Evolutionary conservation across 106 monocot species (phyloP).

Genomic region (Triglochin maritima): DNA sequence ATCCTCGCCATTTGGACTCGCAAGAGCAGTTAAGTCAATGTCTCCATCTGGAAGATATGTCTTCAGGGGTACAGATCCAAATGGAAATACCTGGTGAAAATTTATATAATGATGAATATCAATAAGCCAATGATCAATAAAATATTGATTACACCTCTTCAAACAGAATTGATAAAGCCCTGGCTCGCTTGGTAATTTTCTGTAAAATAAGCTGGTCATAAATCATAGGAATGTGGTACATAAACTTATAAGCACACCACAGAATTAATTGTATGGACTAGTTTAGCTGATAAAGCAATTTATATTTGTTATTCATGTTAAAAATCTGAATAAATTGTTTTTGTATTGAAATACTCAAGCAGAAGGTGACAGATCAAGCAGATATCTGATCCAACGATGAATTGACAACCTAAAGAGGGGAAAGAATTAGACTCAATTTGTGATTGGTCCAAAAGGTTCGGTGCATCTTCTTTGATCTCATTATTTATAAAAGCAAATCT

Average conservation of each 20-base stretch:
- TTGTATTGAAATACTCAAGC: too few relatives aligned
- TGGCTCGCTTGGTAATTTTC: neutral
- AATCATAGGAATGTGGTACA: neutral
- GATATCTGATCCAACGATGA: too few relatives aligned
- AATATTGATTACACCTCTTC: neutral
- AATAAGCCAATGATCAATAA: neutral
- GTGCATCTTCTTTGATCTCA: too few relatives aligned
- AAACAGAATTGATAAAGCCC: neutral
- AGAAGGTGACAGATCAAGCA: too few relatives aligned
- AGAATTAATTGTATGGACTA: too few relatives aligned
- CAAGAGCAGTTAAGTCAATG: slow-evolving; percentile 78
- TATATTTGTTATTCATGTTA: too few relatives aligned
- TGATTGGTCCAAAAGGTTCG: too few relatives aligned
- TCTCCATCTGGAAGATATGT: slow-evolving; percentile 99
- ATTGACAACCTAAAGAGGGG: too few relatives aligned
- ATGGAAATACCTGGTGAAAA: slow-evolving; percentile 60
- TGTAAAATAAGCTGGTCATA: neutral
- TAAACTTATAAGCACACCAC: neutral
- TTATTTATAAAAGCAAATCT: too few relatives aligned
- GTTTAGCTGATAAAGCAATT: too few relatives aligned
- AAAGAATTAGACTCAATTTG: too few relatives aligned
- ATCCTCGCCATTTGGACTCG: slow-evolving; percentile 32
- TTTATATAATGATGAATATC: slow-evolving; percentile 1
- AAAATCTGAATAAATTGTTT: too few relatives aligned
- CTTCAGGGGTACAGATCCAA: slow-evolving; percentile 91